phyloP scores from a whole-genome alignment of 768 basidiomycete genomes.

The Crucibulum laeve region DNA sequence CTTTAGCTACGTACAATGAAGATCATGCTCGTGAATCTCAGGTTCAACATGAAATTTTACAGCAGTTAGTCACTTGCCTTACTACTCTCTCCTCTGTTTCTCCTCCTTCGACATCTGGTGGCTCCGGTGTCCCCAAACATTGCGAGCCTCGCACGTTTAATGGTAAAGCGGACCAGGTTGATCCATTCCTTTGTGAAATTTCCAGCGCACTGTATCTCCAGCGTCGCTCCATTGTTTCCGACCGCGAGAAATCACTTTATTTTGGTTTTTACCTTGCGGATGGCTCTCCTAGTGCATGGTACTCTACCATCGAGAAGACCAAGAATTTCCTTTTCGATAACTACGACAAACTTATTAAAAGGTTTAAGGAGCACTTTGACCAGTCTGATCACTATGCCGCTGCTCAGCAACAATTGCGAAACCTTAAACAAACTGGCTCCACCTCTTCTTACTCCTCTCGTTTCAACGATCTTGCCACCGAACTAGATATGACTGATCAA shows the following conservation, averaged over 20 bases:
- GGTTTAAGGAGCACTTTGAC: conserved; percentile 22
- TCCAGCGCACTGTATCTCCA: conserved; percentile 18
- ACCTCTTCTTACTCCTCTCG: conserved; percentile 19
- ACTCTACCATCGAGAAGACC: conserved; percentile 14
- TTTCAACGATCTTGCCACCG: conserved; percentile 19
- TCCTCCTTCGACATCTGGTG: neutral
- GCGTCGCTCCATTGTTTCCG: conserved; percentile 12
- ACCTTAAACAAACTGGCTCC: conserved; percentile 25
- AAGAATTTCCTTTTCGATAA: conserved; percentile 16
- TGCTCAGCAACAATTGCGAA: conserved; percentile 19
- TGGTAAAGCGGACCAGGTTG: conserved; percentile 1
- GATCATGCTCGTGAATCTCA: no score
- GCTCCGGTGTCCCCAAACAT: neutral
- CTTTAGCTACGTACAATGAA: no score
- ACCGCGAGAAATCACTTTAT: conserved; percentile 21
- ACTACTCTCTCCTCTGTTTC: neutral
- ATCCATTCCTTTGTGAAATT: no score
- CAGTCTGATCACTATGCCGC: conserved; percentile 19
- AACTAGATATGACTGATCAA: conserved; percentile 23
- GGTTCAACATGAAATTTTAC: no score
- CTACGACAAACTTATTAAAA: conserved; percentile 17
- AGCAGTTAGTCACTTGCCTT: neutral
- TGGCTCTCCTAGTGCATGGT: conserved; percentile 26
- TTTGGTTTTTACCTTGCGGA: conserved; percentile 22
- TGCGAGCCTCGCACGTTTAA: conserved; percentile 1